Conservation (phyloP, 2,329 filamentous ascomycete species). For the Tolypocladium paradoxum region DNA sequence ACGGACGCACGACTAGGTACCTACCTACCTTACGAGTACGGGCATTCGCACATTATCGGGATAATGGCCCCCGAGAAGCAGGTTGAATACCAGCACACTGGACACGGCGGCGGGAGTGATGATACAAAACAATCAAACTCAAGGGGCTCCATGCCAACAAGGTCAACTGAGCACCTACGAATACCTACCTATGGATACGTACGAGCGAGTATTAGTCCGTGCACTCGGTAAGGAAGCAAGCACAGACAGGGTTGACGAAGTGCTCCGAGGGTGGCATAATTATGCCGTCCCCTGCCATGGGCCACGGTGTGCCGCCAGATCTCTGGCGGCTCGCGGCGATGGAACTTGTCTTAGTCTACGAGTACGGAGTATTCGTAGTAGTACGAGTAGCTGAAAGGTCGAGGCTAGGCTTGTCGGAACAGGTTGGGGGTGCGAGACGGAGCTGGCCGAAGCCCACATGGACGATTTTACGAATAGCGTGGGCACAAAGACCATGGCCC, state of each 20-base stretch:
- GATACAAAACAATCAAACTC: background rate
- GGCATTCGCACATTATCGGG: background rate
- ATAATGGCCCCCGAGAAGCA: background rate
- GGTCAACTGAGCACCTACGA: background rate
- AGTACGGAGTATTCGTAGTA: no score
- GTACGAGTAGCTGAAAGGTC: background rate
- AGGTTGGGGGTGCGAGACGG: background rate
- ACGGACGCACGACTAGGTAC: background rate
- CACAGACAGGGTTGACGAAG: background rate
- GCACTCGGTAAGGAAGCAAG: no score
- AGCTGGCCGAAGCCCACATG: background rate
- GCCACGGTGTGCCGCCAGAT: background rate
- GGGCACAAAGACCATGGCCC: background rate
- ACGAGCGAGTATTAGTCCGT: no score
- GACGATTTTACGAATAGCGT: background rate
- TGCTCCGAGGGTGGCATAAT: background rate
- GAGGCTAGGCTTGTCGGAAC: no score
- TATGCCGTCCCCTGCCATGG: background rate
- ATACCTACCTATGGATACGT: no score
- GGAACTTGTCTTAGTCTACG: background rate
- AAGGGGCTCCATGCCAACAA: background rate
- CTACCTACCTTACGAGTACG: background rate
- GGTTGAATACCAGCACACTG: background rate
- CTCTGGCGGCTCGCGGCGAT: background rate
- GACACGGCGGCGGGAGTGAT: background rate